A percentile compares a stretch with the other conserved stretches of the same genome.
Conservation (phyloP, 768 basidiomycete species). For the button mushroom (Agaricus bisporus) region DNA sequence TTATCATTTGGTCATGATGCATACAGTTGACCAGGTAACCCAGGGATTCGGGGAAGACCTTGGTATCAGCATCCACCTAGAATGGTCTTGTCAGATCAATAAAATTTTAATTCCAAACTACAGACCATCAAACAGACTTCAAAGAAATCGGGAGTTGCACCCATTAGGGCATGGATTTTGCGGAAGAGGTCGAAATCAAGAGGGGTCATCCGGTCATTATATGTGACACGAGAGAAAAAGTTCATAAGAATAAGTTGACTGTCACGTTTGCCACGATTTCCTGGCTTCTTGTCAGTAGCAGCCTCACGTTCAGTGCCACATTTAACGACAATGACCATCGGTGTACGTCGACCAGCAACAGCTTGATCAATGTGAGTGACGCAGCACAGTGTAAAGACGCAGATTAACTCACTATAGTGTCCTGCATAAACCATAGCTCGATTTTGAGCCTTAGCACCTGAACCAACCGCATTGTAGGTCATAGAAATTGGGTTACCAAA, state of each 20-base stretch:
- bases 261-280: conserved; percentile 97
- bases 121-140: conserved; percentile 95
- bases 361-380: conserved; percentile 31
- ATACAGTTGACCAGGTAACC: conserved; percentile 93
- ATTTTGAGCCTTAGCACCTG: conserved; percentile 85
- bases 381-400: not conserved
- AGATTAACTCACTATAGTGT: conserved; percentile 85
- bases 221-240: conserved; percentile 98
- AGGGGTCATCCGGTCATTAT: conserved; percentile 98
- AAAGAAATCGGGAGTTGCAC: conserved; percentile 98
- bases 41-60: conserved; percentile 87
- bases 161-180: conserved; percentile 93
- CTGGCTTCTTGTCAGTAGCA: conserved; percentile 82
- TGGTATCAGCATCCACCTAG: conserved; percentile 98
- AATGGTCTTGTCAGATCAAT: conserved; percentile 4
- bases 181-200: conserved; percentile 98
- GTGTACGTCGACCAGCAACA: conserved; percentile 84
- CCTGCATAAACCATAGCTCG: conserved; percentile 98
- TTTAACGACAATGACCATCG: conserved; percentile 92
- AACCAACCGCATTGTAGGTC: conserved; percentile 88
- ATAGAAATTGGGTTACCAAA: conserved; percentile 96
- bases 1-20: conserved; percentile 98
- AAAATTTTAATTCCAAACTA: conserved; percentile 11
- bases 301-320: conserved; percentile 90
- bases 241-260: conserved; percentile 99